Evolutionary conservation across 2,329 filamentous ascomycete species (phyloP), one percentile per base, ranked within the genome.

Genomic region (Dothistroma pini): DNA sequence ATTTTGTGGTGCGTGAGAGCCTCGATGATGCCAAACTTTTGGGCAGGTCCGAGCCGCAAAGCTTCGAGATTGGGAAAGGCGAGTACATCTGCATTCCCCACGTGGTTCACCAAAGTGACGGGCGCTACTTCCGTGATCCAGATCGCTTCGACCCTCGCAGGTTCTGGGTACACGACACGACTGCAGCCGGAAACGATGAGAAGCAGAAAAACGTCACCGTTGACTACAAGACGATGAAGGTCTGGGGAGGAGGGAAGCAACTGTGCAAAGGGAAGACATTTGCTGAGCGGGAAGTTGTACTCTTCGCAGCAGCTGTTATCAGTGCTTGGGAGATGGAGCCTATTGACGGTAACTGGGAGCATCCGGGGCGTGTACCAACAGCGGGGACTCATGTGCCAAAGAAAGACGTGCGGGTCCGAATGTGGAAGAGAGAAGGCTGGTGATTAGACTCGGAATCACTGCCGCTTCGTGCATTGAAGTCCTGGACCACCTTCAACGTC

Each of bases 151-250:
- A 53, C 19, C 9, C 51, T 11, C 51, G 51, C 11, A 29, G 51
- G 7, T 53, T 53, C 31, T 53, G 51, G 51, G 31, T 35, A 12
- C 51, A 53, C 31, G 51, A 35, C 11, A 7, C 51, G 8, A 31
- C 16, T 14, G 16, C 14, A 2, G 34, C 14, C 9, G 34, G 10
- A 16, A 38, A 16, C 9, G 34, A 2, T 44, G 41, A 19, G 16
- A 44, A 44, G 41, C 41, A 53, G 11, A 21, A 21, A 4, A n/a
- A 35, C 8, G 12, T 53, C 12, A 31, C 16, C 31, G 51, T 53
- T 11, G 51, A 53, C 8, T 53, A 53, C 51, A 53, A 53, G 51
- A 53, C 51, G n/a, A 53, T 53, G 51, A 53, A 53, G 31, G 51
- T 53, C n/a, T 53, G 51, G 51, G 51, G 51, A 1, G 51, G 51